Evolutionary conservation across 106 monocot species (phyloP), one percentile per base, ranked within the genome.

Genomic region (Posidonia australis): DNA sequence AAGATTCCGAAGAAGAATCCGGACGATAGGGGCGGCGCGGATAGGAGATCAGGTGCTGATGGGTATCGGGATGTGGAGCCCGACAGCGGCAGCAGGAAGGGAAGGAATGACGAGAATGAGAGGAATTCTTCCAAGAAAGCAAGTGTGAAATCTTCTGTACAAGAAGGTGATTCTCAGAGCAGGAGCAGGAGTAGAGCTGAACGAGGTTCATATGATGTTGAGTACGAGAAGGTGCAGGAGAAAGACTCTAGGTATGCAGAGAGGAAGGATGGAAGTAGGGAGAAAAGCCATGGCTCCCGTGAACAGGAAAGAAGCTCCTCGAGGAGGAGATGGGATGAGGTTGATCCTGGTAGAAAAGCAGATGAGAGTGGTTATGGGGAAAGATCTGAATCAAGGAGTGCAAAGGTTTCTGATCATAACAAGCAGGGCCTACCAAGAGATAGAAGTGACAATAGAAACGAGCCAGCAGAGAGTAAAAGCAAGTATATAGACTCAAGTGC

Each of bases 301-400:
- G 86, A 77, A 23, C 78, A 73, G 54, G 84, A 81, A 51, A 74
- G 72, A 32, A 69, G 43, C 46, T 27, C 60, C 1, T 46, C 76
- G 9, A 72, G 72, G 16, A 72, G 79, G 63, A 75, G 77, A 64
- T 76, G 75, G 83, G 80, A 87, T 73, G 80, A 83, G 18, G 63
- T 36, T 68, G 83, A 78, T 10, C 47, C 42, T 1, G 17, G 44
- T 41, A 79, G 52, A 61, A 82, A 80, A 57, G 43, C 30, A 43
- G 77, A 78, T 45, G 78, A 83, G 20, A 54, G 43, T 61, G 58
- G 54, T 19, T 21, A 69, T 58, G 26, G 27, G n/a, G 80, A 87
- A 9, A 76, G 53, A 53, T 64, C 68, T 63, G 84, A 78, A 67
- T 54, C 71, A 22, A 80, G 74, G 65, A 58, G 49, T 64, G 49